Percentiles rank a stretch among this genome's conserved stretches.
phyloP scores from a whole-genome alignment of 768 basidiomycete species.

The Tylopilus sp. region DNA sequence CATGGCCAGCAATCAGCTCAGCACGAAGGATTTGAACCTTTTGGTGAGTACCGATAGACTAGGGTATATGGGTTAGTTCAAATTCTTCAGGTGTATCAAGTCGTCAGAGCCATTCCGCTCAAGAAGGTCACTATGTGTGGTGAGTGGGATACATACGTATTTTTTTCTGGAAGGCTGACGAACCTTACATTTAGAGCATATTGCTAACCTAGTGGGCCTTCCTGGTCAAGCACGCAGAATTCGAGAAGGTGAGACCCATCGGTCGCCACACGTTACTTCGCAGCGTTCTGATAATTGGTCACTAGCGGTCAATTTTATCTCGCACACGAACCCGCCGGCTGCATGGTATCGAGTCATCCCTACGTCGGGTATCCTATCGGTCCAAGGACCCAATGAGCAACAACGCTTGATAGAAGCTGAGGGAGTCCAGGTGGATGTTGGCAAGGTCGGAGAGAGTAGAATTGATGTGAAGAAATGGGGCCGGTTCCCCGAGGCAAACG shows the following conservation, averaged over 20 bases:
- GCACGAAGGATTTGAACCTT: slow-evolving; percentile 12
- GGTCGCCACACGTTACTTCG: background rate
- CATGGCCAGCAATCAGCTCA: background rate
- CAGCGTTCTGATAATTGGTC: background rate
- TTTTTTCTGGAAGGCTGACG: background rate
- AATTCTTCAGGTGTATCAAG: slow-evolving; percentile 56
- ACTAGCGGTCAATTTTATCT: slow-evolving; percentile 70
- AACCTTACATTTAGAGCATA: slow-evolving; percentile 39
- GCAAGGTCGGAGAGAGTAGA: slow-evolving; percentile 49
- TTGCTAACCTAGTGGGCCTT: slow-evolving; percentile 73
- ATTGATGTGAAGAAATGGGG: slow-evolving; percentile 52
- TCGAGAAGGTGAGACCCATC: slow-evolving; percentile 56
- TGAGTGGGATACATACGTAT: slow-evolving; percentile 1
- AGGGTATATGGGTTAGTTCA: background rate
- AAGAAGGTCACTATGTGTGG: slow-evolving; percentile 67
- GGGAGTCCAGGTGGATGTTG: slow-evolving; percentile 62
- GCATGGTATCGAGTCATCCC: slow-evolving; percentile 78
- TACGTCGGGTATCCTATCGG: slow-evolving; percentile 66
- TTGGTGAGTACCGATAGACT: slow-evolving; percentile 4
- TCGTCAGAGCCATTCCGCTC: slow-evolving; percentile 59
- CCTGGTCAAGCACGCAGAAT: slow-evolving; percentile 72
- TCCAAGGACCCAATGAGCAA: slow-evolving; percentile 43
- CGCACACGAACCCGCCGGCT: slow-evolving; percentile 55
- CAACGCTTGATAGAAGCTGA: slow-evolving; percentile 67
- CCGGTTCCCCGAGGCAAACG: slow-evolving; percentile 51